Conservation (phyloP, 345 rosid species). For the Hirschfeldia incana region DNA sequence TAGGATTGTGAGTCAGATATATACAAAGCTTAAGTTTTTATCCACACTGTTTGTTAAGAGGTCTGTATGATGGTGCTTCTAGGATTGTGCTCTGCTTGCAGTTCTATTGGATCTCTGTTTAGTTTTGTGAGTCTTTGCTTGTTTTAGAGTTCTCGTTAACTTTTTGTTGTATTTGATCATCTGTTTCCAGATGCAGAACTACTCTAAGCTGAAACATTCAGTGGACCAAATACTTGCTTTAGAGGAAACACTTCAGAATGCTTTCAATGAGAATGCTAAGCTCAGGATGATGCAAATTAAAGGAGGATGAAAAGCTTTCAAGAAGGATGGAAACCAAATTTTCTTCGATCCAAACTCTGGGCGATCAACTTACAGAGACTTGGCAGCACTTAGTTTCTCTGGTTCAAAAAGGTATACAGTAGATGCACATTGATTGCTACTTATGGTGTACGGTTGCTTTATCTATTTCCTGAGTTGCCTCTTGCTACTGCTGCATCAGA, state of each 20-base stretch:
- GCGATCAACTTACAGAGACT: conserved; percentile 83
- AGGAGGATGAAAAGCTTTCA: conserved; percentile 92
- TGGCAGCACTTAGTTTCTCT: conserved; percentile 70
- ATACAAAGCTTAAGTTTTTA: no score
- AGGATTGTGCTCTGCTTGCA: background rate
- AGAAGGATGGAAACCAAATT: conserved; percentile 82
- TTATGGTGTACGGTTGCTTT: background rate
- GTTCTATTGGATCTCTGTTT: background rate
- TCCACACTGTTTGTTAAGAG: no score
- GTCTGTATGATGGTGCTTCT: background rate
- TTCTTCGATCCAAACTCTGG: conserved; percentile 74
- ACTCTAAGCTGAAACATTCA: conserved; percentile 75
- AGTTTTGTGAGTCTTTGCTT: background rate
- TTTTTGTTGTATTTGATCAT: background rate
- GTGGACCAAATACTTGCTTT: conserved; percentile 54
- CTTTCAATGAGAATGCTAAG: conserved; percentile 87
- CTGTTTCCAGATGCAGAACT: conserved; percentile 44
- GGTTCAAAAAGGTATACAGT: conserved; percentile 66
- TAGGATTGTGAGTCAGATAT: no score
- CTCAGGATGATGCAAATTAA: conserved; percentile 81
- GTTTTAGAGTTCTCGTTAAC: background rate
- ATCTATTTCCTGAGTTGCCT: conserved; percentile 29
- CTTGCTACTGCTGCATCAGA: background rate
- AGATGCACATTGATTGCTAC: background rate
- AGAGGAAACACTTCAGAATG: conserved; percentile 84